Percentiles rank a stretch among this genome's conserved stretches.
phyloP scores from a whole-genome alignment of 2,329 filamentous ascomycete species.

The Arthrobotrys entomopaga region DNA sequence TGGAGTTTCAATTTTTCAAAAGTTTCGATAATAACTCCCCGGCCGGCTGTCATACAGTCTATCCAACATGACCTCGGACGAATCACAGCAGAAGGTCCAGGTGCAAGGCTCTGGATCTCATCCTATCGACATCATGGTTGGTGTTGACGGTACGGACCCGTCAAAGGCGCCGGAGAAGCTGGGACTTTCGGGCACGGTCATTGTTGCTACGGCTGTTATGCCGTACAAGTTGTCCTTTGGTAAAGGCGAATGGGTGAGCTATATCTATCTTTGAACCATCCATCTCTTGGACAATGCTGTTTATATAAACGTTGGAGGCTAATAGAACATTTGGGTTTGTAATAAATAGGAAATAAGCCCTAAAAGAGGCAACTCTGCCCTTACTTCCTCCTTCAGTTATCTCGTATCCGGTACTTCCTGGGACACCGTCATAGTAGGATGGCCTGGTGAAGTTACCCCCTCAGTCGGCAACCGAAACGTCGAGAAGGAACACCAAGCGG shows the following conservation, averaged over 20 bases:
- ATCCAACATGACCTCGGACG: conserved; percentile 43
- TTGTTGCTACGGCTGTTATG: conserved; percentile 72
- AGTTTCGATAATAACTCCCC: neutral
- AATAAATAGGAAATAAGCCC: conserved; percentile 77
- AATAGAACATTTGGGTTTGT: neutral
- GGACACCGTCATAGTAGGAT: conserved; percentile 92
- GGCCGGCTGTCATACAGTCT: neutral
- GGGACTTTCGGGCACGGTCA: conserved; percentile 71
- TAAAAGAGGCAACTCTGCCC: conserved; percentile 85
- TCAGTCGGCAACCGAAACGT: conserved; percentile 44
- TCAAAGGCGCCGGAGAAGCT: conserved; percentile 69
- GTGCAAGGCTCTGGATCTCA: conserved; percentile 36
- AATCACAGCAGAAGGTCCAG: conserved; percentile 31
- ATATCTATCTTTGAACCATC: conserved; percentile 49
- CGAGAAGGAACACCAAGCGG: conserved; percentile 56
- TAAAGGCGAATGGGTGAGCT: conserved; percentile 69
- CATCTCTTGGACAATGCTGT: neutral
- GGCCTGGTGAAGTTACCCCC: conserved; percentile 82
- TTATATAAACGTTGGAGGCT: neutral
- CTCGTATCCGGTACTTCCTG: conserved; percentile 86
- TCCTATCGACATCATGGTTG: conserved; percentile 49
- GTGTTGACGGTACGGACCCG: conserved; percentile 64
- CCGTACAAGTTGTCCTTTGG: conserved; percentile 70
- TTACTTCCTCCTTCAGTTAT: conserved; percentile 90
- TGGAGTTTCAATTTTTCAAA: too few species aligned